Base-by-base conservation (phyloP, 2,329 filamentous ascomycete species). In the Talaromyces pinophilus region DNA sequence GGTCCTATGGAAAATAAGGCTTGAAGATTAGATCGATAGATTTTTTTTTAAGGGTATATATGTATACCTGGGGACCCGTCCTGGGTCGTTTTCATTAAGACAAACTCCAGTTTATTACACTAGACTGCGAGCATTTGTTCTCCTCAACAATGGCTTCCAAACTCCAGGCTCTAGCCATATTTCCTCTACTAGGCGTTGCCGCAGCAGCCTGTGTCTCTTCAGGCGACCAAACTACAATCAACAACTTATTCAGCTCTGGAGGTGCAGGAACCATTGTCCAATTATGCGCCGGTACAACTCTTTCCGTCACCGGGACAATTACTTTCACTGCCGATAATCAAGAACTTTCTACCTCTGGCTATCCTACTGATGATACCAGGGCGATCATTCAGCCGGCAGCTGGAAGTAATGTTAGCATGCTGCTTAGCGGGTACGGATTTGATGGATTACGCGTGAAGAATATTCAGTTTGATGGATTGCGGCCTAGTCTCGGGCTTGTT, bases 261-360 rank as follows among this genome's bases (percentile, higher is more conserved):
- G 64, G 64, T 6, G 60, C 48, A 28, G 65, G 52, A 10, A 63
- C 59, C 19, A n/a, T 59, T 10, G 65, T 67, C n/a, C 65, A 67
- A 19, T 11, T 67, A 30, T 67, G 65, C 25, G 5, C 65, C 17
- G 40, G 60, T 15, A 48, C 65, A n/a, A 86, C 84, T 4, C 82
- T 86, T 60, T 81, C 86, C 59, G 83, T 77, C 15, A 82, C 81
- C 5, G 84, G 86, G 74, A 83, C 83, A 11, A 85, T 85, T 74
- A 84, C 77, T 1, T 86, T 86, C 81, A 72, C 54, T n/a, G 61
- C 59, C 5, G 33, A 55, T 38, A 57, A 65, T 38, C 60, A 64
- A 19, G 46, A 64, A 19, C n/a, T 69, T 7, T 67, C 65, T 17
- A 67, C 65, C 4, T 40, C 35, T 25, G 65, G 60, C 28, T 67